Conservation (phyloP, 208 protist genomes). For the Vickermania ingenoplastis region DNA sequence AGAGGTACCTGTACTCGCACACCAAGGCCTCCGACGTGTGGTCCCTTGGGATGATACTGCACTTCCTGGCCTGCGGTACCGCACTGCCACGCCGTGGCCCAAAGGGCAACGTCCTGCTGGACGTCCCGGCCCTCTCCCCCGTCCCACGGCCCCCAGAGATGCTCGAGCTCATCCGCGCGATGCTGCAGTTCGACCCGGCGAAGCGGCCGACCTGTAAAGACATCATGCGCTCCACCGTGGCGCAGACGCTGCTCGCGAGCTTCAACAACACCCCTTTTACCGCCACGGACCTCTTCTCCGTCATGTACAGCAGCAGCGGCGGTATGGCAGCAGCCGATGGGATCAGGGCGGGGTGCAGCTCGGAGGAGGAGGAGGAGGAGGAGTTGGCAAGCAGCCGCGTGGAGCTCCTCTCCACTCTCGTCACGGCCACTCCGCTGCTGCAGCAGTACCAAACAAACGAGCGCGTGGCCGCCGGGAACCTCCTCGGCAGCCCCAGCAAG, state of each 20-base stretch:
- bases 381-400: slow-evolving; percentile 14
- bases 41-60: slow-evolving; percentile 84
- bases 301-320: background rate
- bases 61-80: slow-evolving; percentile 71
- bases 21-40: slow-evolving; percentile 72
- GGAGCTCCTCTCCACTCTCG: slow-evolving; percentile 26
- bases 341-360: background rate
- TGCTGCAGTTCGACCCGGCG: slow-evolving; percentile 58
- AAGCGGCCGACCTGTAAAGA: slow-evolving; percentile 68
- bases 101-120: slow-evolving; percentile 37
- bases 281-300: slow-evolving; percentile 14
- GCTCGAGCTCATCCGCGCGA: slow-evolving; percentile 60
- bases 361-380: slow-evolving; percentile 3
- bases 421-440: slow-evolving; percentile 23
- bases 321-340: background rate
- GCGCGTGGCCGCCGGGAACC: background rate
- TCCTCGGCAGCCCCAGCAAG: background rate
- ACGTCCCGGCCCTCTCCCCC: slow-evolving; percentile 12
- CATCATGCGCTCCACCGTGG: slow-evolving; percentile 58
- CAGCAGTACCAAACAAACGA: slow-evolving; percentile 17
- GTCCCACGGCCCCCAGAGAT: slow-evolving; percentile 73
- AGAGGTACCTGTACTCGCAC: slow-evolving; percentile 49
- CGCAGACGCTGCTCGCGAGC: slow-evolving; percentile 59
- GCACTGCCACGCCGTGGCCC: slow-evolving; percentile 30
- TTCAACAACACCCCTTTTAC: slow-evolving; percentile 44